Evolutionary conservation across 1,284 basidiomycete species (phyloP), one percentile per base, ranked within the genome.

Genomic region (Cryptococcus amylolentus): DNA sequence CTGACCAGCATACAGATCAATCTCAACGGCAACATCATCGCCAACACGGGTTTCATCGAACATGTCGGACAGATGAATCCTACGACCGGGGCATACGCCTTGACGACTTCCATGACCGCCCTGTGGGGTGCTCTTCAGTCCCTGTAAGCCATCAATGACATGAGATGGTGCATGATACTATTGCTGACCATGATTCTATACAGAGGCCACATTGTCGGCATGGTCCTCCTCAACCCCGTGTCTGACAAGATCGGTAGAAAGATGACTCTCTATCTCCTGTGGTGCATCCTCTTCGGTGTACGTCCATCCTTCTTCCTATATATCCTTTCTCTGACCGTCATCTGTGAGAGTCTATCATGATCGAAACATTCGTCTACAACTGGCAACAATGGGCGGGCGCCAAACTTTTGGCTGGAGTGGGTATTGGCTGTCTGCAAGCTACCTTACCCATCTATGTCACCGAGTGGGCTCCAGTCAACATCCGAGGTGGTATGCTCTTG

Each of bases 381-480:
- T 64, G 60, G 60, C 37, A 49, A 10, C 37, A 55, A 13, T 67
- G 65, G 65, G 54, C 57, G 0, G 57, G 51, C 7, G 66, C 63
- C 14, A 64, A 65, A 44, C 49, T 67, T 9, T 52, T 65, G 26
- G 53, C 58, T 28, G 66, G 66, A 35, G 38, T 58, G 40, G 65
- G 61, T 16, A 55, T 67, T 39, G 63, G 66, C 14, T 54, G 48
- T 40, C 53, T 63, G 23, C 62, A 68, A 51, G 46, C 54, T 18
- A 63, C 58, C 6, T 41, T 60, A 18, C 60, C 60, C 1, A 59
- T 60, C 44, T 67, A 65, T 53, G 55, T 65, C 38, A 46, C 63
- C 14, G 56, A 57, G 23, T 57, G 56, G 56, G 47, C 56, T 31
- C 56, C 56, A 13, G 51, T 41, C 51, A 59, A 58, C 26, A 59